phyloP scores from a whole-genome alignment of 805 yeast genomes.

The Ogataea paraovalis region DNA sequence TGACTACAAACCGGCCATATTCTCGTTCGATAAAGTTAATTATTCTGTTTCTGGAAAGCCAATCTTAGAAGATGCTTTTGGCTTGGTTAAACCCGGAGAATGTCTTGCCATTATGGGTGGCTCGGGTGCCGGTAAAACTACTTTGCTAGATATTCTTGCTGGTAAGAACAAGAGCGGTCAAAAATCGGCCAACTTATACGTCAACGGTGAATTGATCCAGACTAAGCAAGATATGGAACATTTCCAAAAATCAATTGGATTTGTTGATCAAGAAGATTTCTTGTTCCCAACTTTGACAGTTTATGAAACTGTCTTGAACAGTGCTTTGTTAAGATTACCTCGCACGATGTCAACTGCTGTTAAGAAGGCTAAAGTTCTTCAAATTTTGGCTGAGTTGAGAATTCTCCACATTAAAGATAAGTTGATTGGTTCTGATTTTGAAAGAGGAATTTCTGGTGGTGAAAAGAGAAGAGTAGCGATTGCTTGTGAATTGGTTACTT shows the following conservation, averaged over 20 bases:
- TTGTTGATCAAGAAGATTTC: slow-evolving; percentile 94
- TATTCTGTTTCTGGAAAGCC: slow-evolving; percentile 52
- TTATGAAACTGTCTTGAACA: slow-evolving; percentile 88
- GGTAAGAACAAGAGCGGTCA: slow-evolving; percentile 78
- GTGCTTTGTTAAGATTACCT: slow-evolving; percentile 87
- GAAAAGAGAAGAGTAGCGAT: slow-evolving; percentile 89
- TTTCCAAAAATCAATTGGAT: slow-evolving; percentile 73
- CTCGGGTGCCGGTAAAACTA: slow-evolving; percentile 97
- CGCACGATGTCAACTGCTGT: slow-evolving; percentile 66
- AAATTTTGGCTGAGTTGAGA: slow-evolving; percentile 80
- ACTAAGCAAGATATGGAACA: slow-evolving; percentile 33
- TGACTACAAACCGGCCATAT: slow-evolving; percentile 61
- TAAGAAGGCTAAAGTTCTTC: slow-evolving; percentile 75
- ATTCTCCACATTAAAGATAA: slow-evolving; percentile 80
- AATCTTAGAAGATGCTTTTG: slow-evolving; percentile 64
- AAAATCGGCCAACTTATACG: slow-evolving; percentile 60
- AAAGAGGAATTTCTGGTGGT: slow-evolving; percentile 91
- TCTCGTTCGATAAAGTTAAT: slow-evolving; percentile 69
- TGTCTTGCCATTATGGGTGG: slow-evolving; percentile 97
- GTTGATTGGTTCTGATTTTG: slow-evolving; percentile 82
- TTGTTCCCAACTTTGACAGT: slow-evolving; percentile 91
- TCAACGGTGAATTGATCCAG: slow-evolving; percentile 60
- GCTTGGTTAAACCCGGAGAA: slow-evolving; percentile 80
- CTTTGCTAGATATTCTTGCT: slow-evolving; percentile 86
- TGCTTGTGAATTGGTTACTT: slow-evolving; percentile 89